A percentile compares a stretch with the other conserved stretches of the same genome.
phyloP scores from a whole-genome alignment of 495 filamentous ascomycete species.

The Venustampulla echinocandica region DNA sequence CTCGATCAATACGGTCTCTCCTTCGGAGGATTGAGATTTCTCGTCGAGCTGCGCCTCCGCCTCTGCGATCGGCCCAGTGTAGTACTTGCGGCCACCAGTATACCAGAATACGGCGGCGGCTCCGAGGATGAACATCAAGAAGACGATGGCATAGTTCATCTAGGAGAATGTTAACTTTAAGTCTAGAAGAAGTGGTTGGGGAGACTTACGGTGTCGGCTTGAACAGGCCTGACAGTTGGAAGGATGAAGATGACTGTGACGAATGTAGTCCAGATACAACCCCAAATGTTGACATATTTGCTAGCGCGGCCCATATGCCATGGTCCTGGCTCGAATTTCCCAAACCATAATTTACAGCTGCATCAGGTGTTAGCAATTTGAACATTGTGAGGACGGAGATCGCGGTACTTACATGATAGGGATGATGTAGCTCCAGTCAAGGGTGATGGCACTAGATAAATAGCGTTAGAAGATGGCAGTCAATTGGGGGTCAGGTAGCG shows the following conservation, averaged over 20 bases:
- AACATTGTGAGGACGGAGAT: too few relatives aligned
- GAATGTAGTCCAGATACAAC: conserved; percentile 51
- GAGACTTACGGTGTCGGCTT: conserved; percentile 34
- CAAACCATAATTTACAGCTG: conserved; percentile 48
- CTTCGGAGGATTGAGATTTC: too few relatives aligned
- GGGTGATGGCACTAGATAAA: conserved; percentile 48
- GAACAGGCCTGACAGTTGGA: conserved; percentile 47
- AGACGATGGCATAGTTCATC: conserved; percentile 24
- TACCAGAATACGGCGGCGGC: conserved; percentile 44
- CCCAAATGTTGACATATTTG: conserved; percentile 40
- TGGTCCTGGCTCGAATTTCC: conserved; percentile 49
- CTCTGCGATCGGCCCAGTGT: conserved; percentile 43
- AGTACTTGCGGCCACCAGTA: conserved; percentile 37
- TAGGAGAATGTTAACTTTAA: conserved; percentile 2
- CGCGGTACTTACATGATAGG: conserved; percentile 37
- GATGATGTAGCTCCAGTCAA: conserved; percentile 56
- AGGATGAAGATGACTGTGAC: conserved; percentile 54
- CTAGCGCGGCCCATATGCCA: conserved; percentile 48
- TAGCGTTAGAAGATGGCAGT: background rate
- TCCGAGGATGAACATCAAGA: conserved; percentile 36
- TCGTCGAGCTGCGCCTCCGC: conserved; percentile 30
- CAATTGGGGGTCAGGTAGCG: background rate
- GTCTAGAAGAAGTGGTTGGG: background rate
- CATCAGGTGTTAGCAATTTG: background rate
- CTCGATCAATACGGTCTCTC: too few relatives aligned